Conservation (phyloP, 345 rosid genomes). For the Conringia planisiliqua region DNA sequence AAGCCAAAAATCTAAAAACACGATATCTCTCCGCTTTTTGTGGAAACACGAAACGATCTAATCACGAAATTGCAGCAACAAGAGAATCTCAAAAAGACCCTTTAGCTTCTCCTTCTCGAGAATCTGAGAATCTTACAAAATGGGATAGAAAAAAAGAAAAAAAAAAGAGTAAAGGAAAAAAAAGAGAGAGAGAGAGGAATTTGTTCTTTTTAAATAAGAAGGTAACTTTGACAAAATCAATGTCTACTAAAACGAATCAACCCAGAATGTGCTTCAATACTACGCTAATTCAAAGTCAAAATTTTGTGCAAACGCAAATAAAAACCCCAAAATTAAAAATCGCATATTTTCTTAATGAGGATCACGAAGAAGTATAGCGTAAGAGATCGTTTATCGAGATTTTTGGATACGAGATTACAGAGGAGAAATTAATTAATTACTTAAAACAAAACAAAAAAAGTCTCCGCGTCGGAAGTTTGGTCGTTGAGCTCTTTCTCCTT, state of each 20-base stretch:
- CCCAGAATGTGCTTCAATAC: constrained; percentile 37
- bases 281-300: constrained; percentile 52
- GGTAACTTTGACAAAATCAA: constrained; percentile 30
- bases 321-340: neutral
- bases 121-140: constrained; percentile 32
- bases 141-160: constrained; percentile 5
- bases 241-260: constrained; percentile 25
- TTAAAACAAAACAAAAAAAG: too few relatives aligned
- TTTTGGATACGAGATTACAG: neutral
- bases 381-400: neutral
- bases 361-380: neutral
- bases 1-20: constrained; percentile 10
- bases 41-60: constrained; percentile 21
- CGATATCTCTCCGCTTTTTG: constrained; percentile 12
- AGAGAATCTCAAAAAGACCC: constrained; percentile 25
- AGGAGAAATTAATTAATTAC: neutral
- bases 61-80: constrained; percentile 13
- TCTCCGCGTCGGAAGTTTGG: constrained; percentile 22
- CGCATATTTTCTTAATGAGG: neutral
- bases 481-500: constrained; percentile 29
- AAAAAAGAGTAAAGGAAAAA: neutral
- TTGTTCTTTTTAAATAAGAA: neutral
- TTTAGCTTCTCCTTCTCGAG: neutral
- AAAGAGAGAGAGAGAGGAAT: neutral
- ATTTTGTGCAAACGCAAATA: constrained; percentile 16